Conservation (phyloP, 768 basidiomycete genomes). For the Dioszegia hungarica region DNA sequence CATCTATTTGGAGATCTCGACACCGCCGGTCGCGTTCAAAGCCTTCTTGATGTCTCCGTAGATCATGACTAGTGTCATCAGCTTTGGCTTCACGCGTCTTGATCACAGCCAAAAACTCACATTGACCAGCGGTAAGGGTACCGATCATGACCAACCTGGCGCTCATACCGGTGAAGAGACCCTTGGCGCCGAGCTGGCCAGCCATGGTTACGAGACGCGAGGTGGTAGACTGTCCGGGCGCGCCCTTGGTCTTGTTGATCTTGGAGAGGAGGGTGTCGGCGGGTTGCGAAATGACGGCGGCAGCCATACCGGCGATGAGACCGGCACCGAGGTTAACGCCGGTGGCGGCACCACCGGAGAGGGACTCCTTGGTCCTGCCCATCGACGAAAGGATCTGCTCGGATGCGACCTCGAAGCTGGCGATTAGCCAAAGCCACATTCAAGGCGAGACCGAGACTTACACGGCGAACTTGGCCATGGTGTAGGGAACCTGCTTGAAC, state of each 20-base stretch:
- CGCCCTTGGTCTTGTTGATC: conserved; percentile 73
- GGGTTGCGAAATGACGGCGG: conserved; percentile 87
- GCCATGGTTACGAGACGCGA: conserved; percentile 50
- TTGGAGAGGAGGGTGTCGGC: conserved; percentile 85
- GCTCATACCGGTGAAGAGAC: conserved; percentile 52
- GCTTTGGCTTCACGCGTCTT: background rate
- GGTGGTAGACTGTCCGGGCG: conserved; percentile 50
- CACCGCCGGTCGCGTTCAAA: conserved; percentile 44
- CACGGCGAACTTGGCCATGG: conserved; percentile 98
- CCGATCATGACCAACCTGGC: conserved; percentile 53
- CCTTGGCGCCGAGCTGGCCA: conserved; percentile 49
- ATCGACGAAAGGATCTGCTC: conserved; percentile 78
- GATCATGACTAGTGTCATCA: conserved; percentile 29
- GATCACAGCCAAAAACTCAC: conserved; percentile 15
- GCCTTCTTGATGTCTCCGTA: conserved; percentile 49
- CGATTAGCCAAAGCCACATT: background rate
- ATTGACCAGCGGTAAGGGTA: conserved; percentile 52
- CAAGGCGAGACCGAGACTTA: conserved; percentile 50
- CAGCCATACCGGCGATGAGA: conserved; percentile 92
- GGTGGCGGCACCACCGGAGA: conserved; percentile 51
- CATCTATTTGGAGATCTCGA: conserved; percentile 43
- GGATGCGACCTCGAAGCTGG: conserved; percentile 63
- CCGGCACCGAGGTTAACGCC: conserved; percentile 84
- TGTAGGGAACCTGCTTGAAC: conserved; percentile 82
- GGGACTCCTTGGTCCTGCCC: conserved; percentile 70